Percentiles rank a stretch among this genome's conserved stretches.
These are phyloP conservation scores for Colletotrichum musae DNA, from an alignment of 2,329 filamentous ascomycete species.

Conservation along the genomic window DNA sequence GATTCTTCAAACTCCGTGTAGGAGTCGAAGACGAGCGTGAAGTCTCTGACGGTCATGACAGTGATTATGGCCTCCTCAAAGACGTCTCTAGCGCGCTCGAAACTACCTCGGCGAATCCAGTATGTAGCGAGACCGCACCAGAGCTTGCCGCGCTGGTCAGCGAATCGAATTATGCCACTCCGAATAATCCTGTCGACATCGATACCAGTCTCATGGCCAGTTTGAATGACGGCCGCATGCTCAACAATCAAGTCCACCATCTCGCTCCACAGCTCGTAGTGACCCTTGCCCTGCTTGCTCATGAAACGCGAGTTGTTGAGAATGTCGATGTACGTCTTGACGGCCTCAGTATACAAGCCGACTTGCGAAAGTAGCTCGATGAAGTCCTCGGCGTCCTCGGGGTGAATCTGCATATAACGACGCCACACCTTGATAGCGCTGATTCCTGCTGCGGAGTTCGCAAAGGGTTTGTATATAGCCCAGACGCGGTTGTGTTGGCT, in stretches of 20 bases:
- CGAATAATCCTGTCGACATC: constrained; percentile 93
- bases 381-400: constrained; percentile 94
- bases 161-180: constrained; percentile 90
- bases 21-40: constrained; percentile 95
- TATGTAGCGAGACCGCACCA: constrained; percentile 97
- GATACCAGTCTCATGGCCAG: constrained; percentile 84
- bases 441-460: constrained; percentile 88
- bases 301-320: constrained; percentile 91
- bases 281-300: constrained; percentile 94
- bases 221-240: constrained; percentile 88
- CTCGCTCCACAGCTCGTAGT: constrained; percentile 97
- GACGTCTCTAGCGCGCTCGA: constrained; percentile 91
- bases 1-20: constrained; percentile 98
- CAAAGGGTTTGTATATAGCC: constrained; percentile 91
- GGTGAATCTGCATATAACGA: constrained; percentile 96
- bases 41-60: constrained; percentile 98
- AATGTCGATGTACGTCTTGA: constrained; percentile 91
- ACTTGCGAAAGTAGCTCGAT: constrained; percentile 89
- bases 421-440: constrained; percentile 96
- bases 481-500: constrained; percentile 97
- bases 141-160: constrained; percentile 93
- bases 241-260: constrained; percentile 96
- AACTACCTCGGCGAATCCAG: constrained; percentile 93
- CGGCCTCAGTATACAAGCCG: constrained; percentile 89
- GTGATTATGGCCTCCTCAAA: constrained; percentile 98